A percentile compares a stretch with the other conserved stretches of the same genome.
phyloP scores from a whole-genome alignment of 257 asterid species.

The Rehmannia glutinosa region DNA sequence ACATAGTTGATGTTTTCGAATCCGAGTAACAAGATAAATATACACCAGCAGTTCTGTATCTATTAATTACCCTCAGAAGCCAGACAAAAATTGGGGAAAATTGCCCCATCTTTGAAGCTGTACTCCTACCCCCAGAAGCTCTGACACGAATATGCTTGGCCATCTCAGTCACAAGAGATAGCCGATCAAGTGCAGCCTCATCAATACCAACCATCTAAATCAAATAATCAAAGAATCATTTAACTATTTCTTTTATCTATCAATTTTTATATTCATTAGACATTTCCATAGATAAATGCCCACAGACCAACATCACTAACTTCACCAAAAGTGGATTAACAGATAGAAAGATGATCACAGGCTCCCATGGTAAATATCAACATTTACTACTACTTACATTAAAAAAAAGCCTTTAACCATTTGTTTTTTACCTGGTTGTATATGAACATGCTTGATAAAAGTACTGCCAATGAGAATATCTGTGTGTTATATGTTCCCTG shows the following conservation, averaged over 20 bases:
- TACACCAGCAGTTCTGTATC: not conserved
- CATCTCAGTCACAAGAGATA: constrained; percentile 99
- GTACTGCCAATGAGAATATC: constrained; percentile 95
- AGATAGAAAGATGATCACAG: not conserved
- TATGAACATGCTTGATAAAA: constrained; percentile 91
- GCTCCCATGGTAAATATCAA: not conserved
- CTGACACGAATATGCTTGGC: constrained; percentile 97
- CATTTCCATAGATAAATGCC: not conserved
- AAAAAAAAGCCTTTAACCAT: not conserved
- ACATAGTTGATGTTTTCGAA: not conserved
- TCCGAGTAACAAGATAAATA: not conserved
- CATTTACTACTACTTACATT: not conserved
- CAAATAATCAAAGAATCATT: constrained; percentile 8
- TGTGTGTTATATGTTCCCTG: constrained; percentile 99
- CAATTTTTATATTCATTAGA: constrained; percentile 4
- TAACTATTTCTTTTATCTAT: too few relatives aligned
- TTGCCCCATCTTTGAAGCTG: constrained; percentile 92
- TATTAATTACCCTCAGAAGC: constrained; percentile 86
- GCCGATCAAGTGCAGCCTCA: constrained; percentile 98
- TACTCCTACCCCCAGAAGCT: constrained; percentile 81
- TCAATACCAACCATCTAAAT: constrained; percentile 99
- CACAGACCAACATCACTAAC: not conserved
- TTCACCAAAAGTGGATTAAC: constrained; percentile 3
- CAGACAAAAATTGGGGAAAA: constrained; percentile 96
- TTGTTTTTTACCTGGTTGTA: constrained; percentile 80